Base-by-base conservation (phyloP, 495 filamentous ascomycete genomes). In the Daldinia decipiens region DNA sequence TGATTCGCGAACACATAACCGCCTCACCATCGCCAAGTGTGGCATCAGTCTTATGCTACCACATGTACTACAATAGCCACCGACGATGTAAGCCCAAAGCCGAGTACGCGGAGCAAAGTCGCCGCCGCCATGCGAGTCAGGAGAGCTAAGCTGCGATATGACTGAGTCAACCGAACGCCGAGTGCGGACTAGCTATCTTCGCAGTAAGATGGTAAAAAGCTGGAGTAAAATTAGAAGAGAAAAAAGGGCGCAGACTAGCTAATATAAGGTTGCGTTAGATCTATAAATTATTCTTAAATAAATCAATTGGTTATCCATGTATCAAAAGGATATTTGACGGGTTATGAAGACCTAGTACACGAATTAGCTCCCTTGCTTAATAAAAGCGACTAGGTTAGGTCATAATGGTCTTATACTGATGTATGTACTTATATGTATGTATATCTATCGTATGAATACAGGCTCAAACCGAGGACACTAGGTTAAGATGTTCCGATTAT, bases 51-150 rank as follows among this genome's bases (percentile, higher is more conserved):
- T 52, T 63, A 65, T n/a, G 29, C n/a, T n/a, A 31, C n/a, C 54
- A n/a, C 19, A 36, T 31, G 15, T 29, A 31, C n/a, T 63, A n/a
- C 19, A 24, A 38, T 32, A 63, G 26, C 47, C 60, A 63, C 50
- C 31, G 11, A 55, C 53, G 15, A 31, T 43, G 26, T 40, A 26
- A 65, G 52, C 38, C 34, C 54, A 50, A 64, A 31, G 31, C 61
- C 61, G 39, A 56, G 21, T 40, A 29, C 31, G 61, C 61, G 61
- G 56, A 17, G 34, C 15, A 7, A 59, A 56, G 12, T 6, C n/a
- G 38, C 45, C 54, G 60, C 45, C 54, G 54, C 40, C 47, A 59
- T 38, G 53, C 61, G 68, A 71, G 50, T 70, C 68, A 70, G 65
- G 34, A 50, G 31, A 31, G 36, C 38, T 65, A 55, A 47, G 40